A percentile compares a stretch with the other conserved stretches of the same genome.
Evolutionary conservation across 2,329 filamentous ascomycete genomes (phyloP).

Genomic region (Colletotrichum higginsianum): DNA sequence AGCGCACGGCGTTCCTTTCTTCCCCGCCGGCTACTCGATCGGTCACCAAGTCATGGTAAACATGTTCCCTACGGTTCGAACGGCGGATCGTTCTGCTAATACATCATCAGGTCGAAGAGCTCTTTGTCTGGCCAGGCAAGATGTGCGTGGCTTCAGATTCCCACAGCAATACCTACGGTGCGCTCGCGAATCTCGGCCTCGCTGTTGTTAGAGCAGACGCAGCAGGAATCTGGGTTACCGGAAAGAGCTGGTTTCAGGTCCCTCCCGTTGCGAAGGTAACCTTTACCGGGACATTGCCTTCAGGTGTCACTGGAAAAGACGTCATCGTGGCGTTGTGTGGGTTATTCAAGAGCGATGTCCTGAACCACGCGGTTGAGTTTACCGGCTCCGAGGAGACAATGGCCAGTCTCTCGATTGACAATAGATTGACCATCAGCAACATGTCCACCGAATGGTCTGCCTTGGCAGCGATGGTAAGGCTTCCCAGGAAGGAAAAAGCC

Average conservation of each 20-base stretch:
- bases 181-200: slow-evolving; percentile 70
- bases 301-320: slow-evolving; percentile 92
- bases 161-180: slow-evolving; percentile 89
- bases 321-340: slow-evolving; percentile 92
- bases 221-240: slow-evolving; percentile 87
- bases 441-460: slow-evolving; percentile 90
- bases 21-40: slow-evolving; percentile 83
- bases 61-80: no score
- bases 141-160: slow-evolving; percentile 84
- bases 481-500: neutral
- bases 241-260: slow-evolving; percentile 89
- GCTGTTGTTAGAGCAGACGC: slow-evolving; percentile 87
- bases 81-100: no score
- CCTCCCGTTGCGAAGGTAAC: slow-evolving; percentile 88
- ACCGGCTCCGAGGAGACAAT: slow-evolving; percentile 85
- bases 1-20: slow-evolving; percentile 83
- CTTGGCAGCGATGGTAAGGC: slow-evolving; percentile 52
- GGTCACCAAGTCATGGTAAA: slow-evolving; percentile 85
- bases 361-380: slow-evolving; percentile 94
- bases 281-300: slow-evolving; percentile 80
- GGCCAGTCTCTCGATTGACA: slow-evolving; percentile 78
- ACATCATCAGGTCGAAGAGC: slow-evolving; percentile 73
- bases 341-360: slow-evolving; percentile 88
- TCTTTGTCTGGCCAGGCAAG: slow-evolving; percentile 87
- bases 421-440: slow-evolving; percentile 81